phyloP scores from a whole-genome alignment of 768 basidiomycete species.

The Obba rivulosa region DNA sequence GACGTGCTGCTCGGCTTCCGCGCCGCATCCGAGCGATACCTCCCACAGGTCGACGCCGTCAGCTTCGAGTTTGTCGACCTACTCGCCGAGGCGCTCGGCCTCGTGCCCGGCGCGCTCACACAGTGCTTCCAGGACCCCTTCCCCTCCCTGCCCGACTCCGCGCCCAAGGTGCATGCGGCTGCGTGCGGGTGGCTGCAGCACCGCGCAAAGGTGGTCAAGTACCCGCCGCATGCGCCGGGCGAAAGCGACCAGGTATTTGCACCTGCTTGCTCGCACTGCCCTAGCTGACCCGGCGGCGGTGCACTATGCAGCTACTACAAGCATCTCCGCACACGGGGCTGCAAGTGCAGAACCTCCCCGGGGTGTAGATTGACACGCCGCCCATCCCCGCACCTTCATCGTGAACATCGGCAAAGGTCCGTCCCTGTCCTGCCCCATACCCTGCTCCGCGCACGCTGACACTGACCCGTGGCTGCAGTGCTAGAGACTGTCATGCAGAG shows the following conservation, averaged over 20 bases:
- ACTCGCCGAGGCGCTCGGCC: constrained; percentile 64
- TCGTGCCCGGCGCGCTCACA: constrained; percentile 50
- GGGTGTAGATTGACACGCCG: constrained; percentile 78
- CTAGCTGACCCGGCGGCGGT: neutral
- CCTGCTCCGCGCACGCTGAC: neutral
- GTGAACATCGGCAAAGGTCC: constrained; percentile 77
- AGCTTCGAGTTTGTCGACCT: constrained; percentile 56
- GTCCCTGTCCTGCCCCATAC: neutral
- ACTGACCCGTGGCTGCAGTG: constrained; percentile 36
- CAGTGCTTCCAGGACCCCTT: constrained; percentile 58
- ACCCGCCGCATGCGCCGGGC: constrained; percentile 48
- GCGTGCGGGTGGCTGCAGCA: constrained; percentile 49
- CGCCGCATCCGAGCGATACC: constrained; percentile 48
- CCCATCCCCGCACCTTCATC: constrained; percentile 77
- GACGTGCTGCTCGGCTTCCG: constrained; percentile 66
- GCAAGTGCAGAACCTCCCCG: constrained; percentile 77
- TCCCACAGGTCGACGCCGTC: constrained; percentile 54
- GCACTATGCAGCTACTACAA: constrained; percentile 72
- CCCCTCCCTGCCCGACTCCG: constrained; percentile 20
- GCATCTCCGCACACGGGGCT: constrained; percentile 72
- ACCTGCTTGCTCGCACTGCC: no score
- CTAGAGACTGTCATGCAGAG: constrained; percentile 74
- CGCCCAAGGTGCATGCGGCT: constrained; percentile 27
- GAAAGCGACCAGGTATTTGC: constrained; percentile 54
- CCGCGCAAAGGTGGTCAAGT: constrained; percentile 72